Base-by-base conservation (phyloP, 2,329 filamentous ascomycete species). In the Ceratocystis alfenasii region DNA sequence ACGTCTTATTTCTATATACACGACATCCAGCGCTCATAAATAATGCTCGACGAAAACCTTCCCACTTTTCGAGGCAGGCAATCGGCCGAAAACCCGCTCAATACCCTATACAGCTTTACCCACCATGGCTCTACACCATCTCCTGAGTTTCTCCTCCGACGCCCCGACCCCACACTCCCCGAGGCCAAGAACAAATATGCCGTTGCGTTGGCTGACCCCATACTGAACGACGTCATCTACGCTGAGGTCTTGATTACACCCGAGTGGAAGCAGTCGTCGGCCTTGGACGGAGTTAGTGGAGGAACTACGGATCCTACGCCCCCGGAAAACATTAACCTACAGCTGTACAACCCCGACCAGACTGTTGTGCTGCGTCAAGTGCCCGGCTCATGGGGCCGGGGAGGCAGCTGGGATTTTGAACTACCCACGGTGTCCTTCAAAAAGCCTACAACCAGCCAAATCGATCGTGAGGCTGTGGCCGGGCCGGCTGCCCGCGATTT, bases 261-360 rank as follows among this genome's bases (percentile, higher is more conserved):
- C 5, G 87, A 90, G 74, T 96, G 92, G 88, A 85, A 87, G 28
- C 89, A 93, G 67, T 33, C 50, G 12, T 46, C 60, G 15, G 66
- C 60, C 44, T 15, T 53, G 17, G 66, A 68, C 62, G 64, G 64
- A 12, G 57, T 57, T 10, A 61, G 57, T 55, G 59, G 59, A 6
- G 64, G 53, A 3, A 36, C 55, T n/a, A 33, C n/a, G 4, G 63
- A 57, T 17, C 55, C 62, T n/a, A 61, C 63, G 12, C 64, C 66
- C 17, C 92, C 93, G 0, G 86, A 87, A 66, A 80, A 84, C 64
- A 96, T 97, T 74, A 81, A 82, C n/a, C 81, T 97, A 48, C 87
- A 93, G 71, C 85, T 99, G 2, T 97, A 96, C 79, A 94, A 96
- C 73, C 94, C 94, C 0, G 93, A 97, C 74, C 90, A 94, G 75